These are phyloP conservation scores for Kitagawia praeruptora DNA, from an alignment of 129 eudicot species.

Conservation along the genomic window DNA sequence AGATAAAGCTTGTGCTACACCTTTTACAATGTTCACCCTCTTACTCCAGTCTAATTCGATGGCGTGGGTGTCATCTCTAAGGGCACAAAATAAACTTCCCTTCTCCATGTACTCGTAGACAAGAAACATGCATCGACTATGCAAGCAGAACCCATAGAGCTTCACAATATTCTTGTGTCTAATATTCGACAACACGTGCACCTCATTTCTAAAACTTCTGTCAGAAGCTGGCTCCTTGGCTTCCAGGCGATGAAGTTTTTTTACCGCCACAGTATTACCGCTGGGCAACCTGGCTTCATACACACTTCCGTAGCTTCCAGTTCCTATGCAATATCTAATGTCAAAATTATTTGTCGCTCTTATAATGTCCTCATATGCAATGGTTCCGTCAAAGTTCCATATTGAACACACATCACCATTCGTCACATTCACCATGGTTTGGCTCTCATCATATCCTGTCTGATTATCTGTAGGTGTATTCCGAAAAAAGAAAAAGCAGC, in stretches of 20 bases:
- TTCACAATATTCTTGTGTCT: not conserved
- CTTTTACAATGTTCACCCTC: slow-evolving; percentile 28
- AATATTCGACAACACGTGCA: not conserved
- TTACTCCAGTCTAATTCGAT: slow-evolving; percentile 24
- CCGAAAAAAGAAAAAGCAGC: not conserved
- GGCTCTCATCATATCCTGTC: not conserved
- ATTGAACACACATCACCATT: not conserved
- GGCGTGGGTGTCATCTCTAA: not conserved
- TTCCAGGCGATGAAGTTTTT: not conserved
- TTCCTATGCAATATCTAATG: not conserved
- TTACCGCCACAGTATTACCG: not conserved
- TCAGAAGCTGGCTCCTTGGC: not conserved
- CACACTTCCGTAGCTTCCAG: slow-evolving; percentile 1
- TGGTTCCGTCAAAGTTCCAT: slow-evolving; percentile 5
- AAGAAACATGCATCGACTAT: not conserved
- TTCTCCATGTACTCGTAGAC: not conserved
- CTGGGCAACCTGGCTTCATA: not conserved
- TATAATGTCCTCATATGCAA: slow-evolving; percentile 7
- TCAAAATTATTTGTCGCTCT: not conserved
- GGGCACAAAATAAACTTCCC: not conserved
- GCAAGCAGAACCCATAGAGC: not conserved
- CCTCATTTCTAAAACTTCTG: slow-evolving; percentile 7
- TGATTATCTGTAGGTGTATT: not conserved
- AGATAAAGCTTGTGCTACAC: slow-evolving; percentile 30
- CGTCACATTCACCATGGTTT: not conserved